These are phyloP conservation scores for Hysterangium stoloniferum DNA, from an alignment of 768 basidiomycete genomes.

Conservation along the genomic window DNA sequence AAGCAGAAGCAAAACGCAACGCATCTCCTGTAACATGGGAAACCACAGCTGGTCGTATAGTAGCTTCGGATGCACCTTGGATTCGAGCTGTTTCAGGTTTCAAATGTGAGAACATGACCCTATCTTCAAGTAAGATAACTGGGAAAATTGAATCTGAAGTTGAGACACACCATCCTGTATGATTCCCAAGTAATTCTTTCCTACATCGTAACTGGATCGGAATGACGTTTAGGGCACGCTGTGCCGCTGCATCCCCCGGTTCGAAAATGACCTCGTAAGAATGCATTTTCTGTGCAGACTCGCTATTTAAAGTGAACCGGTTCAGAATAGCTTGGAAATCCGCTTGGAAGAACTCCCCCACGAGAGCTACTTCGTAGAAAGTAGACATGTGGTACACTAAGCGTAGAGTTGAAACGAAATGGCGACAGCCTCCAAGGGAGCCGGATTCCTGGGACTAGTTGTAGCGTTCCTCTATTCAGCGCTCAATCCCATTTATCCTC, in stretches of 20 bases:
- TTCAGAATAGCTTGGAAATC: constrained; percentile 74
- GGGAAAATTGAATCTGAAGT: background rate
- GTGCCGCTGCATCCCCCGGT: constrained; percentile 58
- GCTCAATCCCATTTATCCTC: too few relatives aligned
- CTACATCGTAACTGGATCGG: constrained; percentile 64
- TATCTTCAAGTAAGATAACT: constrained; percentile 21
- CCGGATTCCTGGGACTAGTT: constrained; percentile 1
- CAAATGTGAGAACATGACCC: constrained; percentile 72
- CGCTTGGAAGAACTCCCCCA: constrained; percentile 71
- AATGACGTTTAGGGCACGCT: constrained; percentile 54
- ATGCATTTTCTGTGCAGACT: constrained; percentile 68
- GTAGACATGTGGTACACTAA: constrained; percentile 12
- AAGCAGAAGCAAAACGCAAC: constrained; percentile 67
- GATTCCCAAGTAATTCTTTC: constrained; percentile 60
- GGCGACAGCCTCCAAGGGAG: background rate
- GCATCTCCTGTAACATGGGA: constrained; percentile 72
- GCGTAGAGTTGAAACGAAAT: too few relatives aligned
- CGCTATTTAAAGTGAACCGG: constrained; percentile 73
- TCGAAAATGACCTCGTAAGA: constrained; percentile 77
- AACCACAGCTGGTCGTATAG: constrained; percentile 78
- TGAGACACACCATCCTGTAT: constrained; percentile 54
- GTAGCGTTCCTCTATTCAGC: background rate
- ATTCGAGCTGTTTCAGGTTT: constrained; percentile 80
- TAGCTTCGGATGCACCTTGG: constrained; percentile 49
- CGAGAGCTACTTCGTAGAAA: constrained; percentile 75